phyloP scores from a whole-genome alignment of 352 stramenopile species.

The Globisporangium barbulae region DNA sequence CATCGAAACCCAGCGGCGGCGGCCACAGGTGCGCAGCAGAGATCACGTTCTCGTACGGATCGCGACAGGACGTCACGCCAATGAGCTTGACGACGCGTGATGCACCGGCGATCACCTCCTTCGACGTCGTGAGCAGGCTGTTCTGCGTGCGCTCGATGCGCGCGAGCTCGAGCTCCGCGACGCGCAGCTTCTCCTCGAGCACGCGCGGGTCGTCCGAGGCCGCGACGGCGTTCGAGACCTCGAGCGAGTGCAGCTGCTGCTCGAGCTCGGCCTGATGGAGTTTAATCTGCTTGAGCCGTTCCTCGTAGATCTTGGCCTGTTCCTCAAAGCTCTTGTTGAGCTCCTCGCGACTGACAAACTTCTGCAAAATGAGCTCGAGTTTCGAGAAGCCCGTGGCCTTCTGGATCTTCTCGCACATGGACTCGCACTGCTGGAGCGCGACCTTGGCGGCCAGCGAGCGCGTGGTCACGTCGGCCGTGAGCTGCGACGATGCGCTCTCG shows the following conservation, averaged over 20 bases:
- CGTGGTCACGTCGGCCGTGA: conserved; percentile 36
- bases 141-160: conserved; percentile 65
- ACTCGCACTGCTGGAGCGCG: conserved; percentile 74
- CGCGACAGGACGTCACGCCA: conserved; percentile 63
- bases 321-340: conserved; percentile 80
- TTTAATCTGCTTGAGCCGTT: conserved; percentile 78
- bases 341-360: conserved; percentile 74
- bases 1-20: conserved; percentile 42
- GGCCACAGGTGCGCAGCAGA: conserved; percentile 59
- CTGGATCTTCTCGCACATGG: conserved; percentile 83
- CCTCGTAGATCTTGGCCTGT: conserved; percentile 79
- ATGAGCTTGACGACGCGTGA: conserved; percentile 72
- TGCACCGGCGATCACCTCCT: conserved; percentile 68
- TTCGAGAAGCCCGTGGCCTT: conserved; percentile 76
- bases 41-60: conserved; percentile 59
- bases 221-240: conserved; percentile 51
- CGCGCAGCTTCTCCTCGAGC: conserved; percentile 68
- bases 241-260: conserved; percentile 59
- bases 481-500: conserved; percentile 20
- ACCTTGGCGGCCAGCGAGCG: conserved; percentile 66
- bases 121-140: conserved; percentile 62
- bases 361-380: conserved; percentile 75
- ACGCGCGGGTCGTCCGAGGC: conserved; percentile 58
- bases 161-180: conserved; percentile 65
- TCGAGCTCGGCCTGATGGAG: conserved; percentile 67